These are phyloP conservation scores for Thymus quinquecostatus DNA, from an alignment of 257 asterid species.

Conservation along the genomic window DNA sequence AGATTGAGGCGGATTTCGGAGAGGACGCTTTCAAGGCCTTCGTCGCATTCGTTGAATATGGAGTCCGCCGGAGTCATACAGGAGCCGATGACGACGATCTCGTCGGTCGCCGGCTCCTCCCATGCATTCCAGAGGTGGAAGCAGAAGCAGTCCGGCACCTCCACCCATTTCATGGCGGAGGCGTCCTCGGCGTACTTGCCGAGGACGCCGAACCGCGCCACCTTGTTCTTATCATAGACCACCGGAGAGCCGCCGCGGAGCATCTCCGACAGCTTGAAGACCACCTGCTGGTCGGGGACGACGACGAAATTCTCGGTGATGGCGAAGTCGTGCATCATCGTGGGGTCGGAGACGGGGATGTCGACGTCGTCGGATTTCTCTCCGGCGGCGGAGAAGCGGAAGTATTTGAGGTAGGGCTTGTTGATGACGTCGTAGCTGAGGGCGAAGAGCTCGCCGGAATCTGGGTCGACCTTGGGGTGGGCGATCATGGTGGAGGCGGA, in stretches of 20 bases:
- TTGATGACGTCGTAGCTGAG: constrained; percentile 83
- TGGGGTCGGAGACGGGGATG: constrained; percentile 77
- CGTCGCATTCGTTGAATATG: constrained; percentile 87
- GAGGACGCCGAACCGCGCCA: constrained; percentile 65
- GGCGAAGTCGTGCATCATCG: constrained; percentile 96
- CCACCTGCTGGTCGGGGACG: constrained; percentile 89
- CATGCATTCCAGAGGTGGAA: constrained; percentile 97
- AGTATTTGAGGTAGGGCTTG: constrained; percentile 76
- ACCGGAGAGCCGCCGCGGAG: constrained; percentile 88
- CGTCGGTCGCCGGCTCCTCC: constrained; percentile 77
- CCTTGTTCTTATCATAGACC: constrained; percentile 64
- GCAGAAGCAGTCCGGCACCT: constrained; percentile 90
- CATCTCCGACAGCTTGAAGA: constrained; percentile 85
- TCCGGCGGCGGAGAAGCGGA: constrained; percentile 58
- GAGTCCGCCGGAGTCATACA: constrained; percentile 97
- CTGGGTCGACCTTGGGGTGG: constrained; percentile 89
- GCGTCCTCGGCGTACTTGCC: constrained; percentile 57
- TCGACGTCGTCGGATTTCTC: constrained; percentile 75
- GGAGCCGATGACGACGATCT: constrained; percentile 83
- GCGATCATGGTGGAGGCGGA: constrained; percentile 93
- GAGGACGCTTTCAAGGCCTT: constrained; percentile 63
- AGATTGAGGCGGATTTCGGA: constrained; percentile 81
- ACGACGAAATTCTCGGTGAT: constrained; percentile 69
- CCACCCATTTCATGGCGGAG: constrained; percentile 60
- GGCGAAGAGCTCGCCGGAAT: constrained; percentile 83